These are phyloP conservation scores for Macroventuria anomochaeta DNA, from an alignment of 2,329 filamentous ascomycete genomes.

Conservation along the genomic window DNA sequence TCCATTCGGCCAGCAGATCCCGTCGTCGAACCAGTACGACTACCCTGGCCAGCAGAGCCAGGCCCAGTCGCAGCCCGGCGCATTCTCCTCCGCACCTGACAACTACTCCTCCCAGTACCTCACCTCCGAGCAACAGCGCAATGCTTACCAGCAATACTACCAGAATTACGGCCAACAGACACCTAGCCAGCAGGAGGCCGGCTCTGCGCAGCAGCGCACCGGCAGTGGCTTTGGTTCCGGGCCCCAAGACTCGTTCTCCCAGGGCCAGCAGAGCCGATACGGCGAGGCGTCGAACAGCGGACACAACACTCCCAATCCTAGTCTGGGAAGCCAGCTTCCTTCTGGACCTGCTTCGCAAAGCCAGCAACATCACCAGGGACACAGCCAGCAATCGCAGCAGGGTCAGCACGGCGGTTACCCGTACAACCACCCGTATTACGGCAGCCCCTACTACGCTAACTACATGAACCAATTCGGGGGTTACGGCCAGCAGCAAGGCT, in stretches of 20 bases:
- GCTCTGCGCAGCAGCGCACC: conserved; percentile 74
- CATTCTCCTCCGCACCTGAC: conserved; percentile 74
- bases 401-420: conserved; percentile 50
- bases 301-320: conserved; percentile 87
- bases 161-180: conserved; percentile 58
- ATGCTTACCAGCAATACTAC: conserved; percentile 75
- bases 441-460: conserved; percentile 66
- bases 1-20: conserved; percentile 78
- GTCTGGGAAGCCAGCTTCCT: conserved; percentile 62
- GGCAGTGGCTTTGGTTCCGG: conserved; percentile 75
- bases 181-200: conserved; percentile 71
- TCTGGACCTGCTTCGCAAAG: conserved; percentile 55
- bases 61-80: conserved; percentile 65
- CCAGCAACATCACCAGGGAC: conserved; percentile 56
- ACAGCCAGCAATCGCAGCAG: conserved; percentile 53
- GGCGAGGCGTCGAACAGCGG: conserved; percentile 84
- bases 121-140: conserved; percentile 75
- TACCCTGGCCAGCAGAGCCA: conserved; percentile 61
- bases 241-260: conserved; percentile 66
- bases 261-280: conserved; percentile 73
- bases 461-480: conserved; percentile 70
- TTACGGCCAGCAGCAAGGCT: conserved; percentile 56
- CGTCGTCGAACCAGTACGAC: conserved; percentile 56
- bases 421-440: conserved; percentile 67
- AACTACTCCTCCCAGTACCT: conserved; percentile 85